These are phyloP conservation scores for Apophysomyces sp. DNA, from an alignment of 371 early-diverging fungal genomes.

Conservation along the genomic window DNA sequence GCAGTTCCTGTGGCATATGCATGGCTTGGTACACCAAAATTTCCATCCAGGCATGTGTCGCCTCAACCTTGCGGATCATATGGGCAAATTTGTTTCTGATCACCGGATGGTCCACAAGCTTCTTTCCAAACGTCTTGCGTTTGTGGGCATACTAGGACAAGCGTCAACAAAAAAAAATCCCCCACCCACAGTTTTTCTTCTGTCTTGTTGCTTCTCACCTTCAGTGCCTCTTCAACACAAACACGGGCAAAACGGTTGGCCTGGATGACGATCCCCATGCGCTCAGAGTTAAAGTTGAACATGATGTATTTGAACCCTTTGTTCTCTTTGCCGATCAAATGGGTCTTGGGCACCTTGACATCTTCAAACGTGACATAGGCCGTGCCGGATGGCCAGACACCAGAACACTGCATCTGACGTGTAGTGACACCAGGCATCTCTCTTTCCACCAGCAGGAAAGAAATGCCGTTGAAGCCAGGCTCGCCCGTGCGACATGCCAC, in stretches of 20 bases:
- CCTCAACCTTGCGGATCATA: slow-evolving; percentile 86
- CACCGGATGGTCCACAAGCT: slow-evolving; percentile 74
- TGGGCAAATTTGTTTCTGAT: slow-evolving; percentile 68
- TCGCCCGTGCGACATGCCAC: slow-evolving; percentile 77
- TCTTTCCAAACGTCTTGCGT: slow-evolving; percentile 85
- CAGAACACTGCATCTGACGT: slow-evolving; percentile 73
- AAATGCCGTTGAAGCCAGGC: slow-evolving; percentile 82
- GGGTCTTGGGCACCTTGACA: slow-evolving; percentile 81
- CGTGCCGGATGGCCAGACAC: slow-evolving; percentile 82
- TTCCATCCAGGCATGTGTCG: slow-evolving; percentile 88
- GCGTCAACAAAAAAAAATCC: not conserved
- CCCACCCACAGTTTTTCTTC: not conserved
- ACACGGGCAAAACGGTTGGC: slow-evolving; percentile 87
- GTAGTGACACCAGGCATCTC: slow-evolving; percentile 81
- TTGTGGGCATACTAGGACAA: slow-evolving; percentile 72
- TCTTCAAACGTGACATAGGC: slow-evolving; percentile 80
- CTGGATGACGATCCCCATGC: slow-evolving; percentile 80
- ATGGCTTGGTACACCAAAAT: slow-evolving; percentile 64
- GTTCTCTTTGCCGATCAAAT: slow-evolving; percentile 86
- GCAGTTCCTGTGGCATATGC: slow-evolving; percentile 64
- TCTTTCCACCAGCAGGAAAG: slow-evolving; percentile 78
- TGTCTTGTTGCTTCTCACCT: slow-evolving; percentile 23
- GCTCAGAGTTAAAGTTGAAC: slow-evolving; percentile 80
- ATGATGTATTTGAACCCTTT: slow-evolving; percentile 83
- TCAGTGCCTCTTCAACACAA: slow-evolving; percentile 83